Percentiles rank a stretch among this genome's conserved stretches.
These are phyloP conservation scores for Mimosa bimucronata DNA, from an alignment of 306 rosid species.

Conservation along the genomic window DNA sequence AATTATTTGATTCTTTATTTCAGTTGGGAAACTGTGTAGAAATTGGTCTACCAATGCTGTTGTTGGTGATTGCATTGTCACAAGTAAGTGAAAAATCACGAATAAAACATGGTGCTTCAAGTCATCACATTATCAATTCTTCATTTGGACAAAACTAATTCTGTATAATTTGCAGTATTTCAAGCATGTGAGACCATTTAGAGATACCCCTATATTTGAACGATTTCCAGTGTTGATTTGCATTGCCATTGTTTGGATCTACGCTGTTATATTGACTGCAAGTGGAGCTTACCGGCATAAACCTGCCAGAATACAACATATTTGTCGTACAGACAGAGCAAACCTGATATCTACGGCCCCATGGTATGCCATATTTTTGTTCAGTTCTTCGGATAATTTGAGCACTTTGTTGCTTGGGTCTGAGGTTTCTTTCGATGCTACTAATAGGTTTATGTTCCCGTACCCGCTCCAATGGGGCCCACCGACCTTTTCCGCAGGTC, in stretches of 20 bases:
- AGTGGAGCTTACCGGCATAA: conserved; percentile 79
- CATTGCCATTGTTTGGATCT: conserved; percentile 80
- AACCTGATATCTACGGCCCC: conserved; percentile 92
- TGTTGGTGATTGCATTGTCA: conserved; percentile 80
- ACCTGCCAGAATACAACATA: conserved; percentile 57
- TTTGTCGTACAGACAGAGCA: conserved; percentile 85
- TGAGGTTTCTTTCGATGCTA: conserved; percentile 33
- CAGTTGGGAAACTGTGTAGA: conserved; percentile 96
- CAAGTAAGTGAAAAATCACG: conserved; percentile 62
- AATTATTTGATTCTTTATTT: conserved; percentile 35
- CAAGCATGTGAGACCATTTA: conserved; percentile 85
- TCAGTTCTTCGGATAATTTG: not conserved
- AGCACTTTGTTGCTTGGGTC: not conserved
- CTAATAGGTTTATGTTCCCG: conserved; percentile 86
- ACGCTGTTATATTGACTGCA: conserved; percentile 85
- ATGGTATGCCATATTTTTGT: conserved; percentile 54
- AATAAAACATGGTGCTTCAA: conserved; percentile 8
- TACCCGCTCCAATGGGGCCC: conserved; percentile 99
- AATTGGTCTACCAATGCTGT: conserved; percentile 88
- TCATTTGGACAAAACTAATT: conserved; percentile 9
- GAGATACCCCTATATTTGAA: conserved; percentile 87
- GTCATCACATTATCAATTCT: not conserved
- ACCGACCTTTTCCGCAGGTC: conserved; percentile 95
- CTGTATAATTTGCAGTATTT: conserved; percentile 70
- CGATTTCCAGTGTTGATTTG: conserved; percentile 92